Base-by-base conservation (phyloP, 345 rosid species). In the Odontarrhena argentea region DNA sequence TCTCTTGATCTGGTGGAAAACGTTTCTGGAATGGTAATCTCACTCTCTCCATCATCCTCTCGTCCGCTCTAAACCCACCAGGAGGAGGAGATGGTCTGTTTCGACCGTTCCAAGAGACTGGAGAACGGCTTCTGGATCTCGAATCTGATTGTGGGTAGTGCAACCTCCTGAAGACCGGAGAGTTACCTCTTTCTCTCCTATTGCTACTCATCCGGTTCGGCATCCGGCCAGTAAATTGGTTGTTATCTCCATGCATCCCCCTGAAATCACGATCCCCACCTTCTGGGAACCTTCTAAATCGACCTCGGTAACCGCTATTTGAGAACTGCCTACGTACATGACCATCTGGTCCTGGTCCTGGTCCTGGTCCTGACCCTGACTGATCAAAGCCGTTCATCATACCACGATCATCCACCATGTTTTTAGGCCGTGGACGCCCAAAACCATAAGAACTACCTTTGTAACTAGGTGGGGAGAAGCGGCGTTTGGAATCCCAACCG, bases 51-150 rank as follows among this genome's bases (percentile, higher is more conserved):
- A 71, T 60, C 60, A 63, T 64, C 54, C 77, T 69, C 8, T 60
- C 71, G 2, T 75, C 70, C 11, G 60, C 60, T 74, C 80, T 77
- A 32, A 78, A 78, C 52, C 71, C 73, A 1, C 70, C 70, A 0
- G 77, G 80, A 13, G 83, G 78, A 3, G 84, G 85, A 41, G 83
- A 76, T 63, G 86, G 80, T 75, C 81, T 77, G 52, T 78, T 82
- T 8, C 77, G 70, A 6, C 77, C 57, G 12, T 50, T 63, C 70
- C 85, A 74, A 7, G 78, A 57, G 53, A 43, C 36, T 6, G 87
- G 86, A 1, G 88, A 77, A n/a, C 74, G 81, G 42, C 84, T 77
- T 71, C 82, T 76, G 4, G 85, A 82, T 45, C 86, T 83, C 3
- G 84, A 79, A 38, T 47, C 66, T 32, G 82, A 60, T 44, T 60